Evolutionary conservation across 768 basidiomycete genomes (phyloP).

Genomic region (Panaeolus cyanescens): DNA sequence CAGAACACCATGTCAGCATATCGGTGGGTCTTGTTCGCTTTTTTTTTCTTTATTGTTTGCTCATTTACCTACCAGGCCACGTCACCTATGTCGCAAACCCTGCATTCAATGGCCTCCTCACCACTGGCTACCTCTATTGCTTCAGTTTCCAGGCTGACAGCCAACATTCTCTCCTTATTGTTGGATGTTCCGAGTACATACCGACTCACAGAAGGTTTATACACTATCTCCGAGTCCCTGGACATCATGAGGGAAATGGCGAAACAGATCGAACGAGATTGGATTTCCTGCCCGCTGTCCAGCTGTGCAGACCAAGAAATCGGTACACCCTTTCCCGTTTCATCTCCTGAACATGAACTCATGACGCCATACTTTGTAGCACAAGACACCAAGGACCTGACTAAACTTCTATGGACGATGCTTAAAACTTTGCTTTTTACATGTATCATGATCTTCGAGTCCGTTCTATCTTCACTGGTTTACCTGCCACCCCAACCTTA

Average conservation of each 20-base stretch:
- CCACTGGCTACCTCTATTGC: conserved; percentile 34
- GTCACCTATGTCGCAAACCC: conserved; percentile 34
- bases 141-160: conserved; percentile 38
- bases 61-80: conserved; percentile 16
- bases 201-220: conserved; percentile 29
- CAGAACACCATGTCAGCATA: conserved; percentile 30
- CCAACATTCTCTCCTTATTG: conserved; percentile 33
- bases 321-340: conserved; percentile 19
- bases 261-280: conserved; percentile 46
- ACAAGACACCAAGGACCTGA: conserved; percentile 43
- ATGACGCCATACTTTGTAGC: conserved; percentile 28
- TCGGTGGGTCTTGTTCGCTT: conserved; percentile 26
- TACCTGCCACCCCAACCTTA: conserved; percentile 47
- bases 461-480: conserved; percentile 54
- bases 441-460: conserved; percentile 67
- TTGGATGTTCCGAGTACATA: conserved; percentile 34
- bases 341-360: conserved; percentile 1
- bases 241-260: conserved; percentile 36
- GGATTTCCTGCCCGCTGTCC: conserved; percentile 44
- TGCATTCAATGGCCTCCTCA: conserved; percentile 36
- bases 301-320: conserved; percentile 32
- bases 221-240: conserved; percentile 30
- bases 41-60: not conserved
- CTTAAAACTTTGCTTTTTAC: conserved; percentile 81
- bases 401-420: conserved; percentile 60